Evolutionary conservation across 805 yeast species (phyloP).

Genomic region (Saturnispora saitoi): DNA sequence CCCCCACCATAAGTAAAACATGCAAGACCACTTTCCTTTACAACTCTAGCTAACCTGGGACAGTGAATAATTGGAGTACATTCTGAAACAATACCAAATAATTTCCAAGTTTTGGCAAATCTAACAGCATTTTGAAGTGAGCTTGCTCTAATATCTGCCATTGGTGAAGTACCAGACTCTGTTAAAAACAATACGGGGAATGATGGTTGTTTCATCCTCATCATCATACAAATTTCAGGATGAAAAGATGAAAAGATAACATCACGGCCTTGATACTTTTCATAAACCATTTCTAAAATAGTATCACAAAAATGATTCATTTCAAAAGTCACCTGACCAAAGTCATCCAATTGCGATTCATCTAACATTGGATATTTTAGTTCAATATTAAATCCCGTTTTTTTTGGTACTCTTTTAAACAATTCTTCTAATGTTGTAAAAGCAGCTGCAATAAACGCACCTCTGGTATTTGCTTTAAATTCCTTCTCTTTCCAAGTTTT

Average conservation of each 20-base stretch:
- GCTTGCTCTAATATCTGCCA: conserved; percentile 86
- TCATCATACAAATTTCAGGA: conserved; percentile 81
- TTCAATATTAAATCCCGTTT: conserved; percentile 90
- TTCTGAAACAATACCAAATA: conserved; percentile 86
- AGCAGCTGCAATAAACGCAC: conserved; percentile 81
- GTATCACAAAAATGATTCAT: conserved; percentile 86
- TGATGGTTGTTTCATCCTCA: conserved; percentile 86
- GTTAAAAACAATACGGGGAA: conserved; percentile 87
- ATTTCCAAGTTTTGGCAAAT: conserved; percentile 84
- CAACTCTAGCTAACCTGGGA: conserved; percentile 85
- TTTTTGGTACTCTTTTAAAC: conserved; percentile 69
- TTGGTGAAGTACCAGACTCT: conserved; percentile 73
- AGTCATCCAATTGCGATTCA: conserved; percentile 81
- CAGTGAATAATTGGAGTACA: conserved; percentile 80
- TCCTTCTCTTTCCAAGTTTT: conserved; percentile 79
- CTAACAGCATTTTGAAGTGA: conserved; percentile 86
- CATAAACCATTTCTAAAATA: conserved; percentile 70
- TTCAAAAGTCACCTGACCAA: conserved; percentile 78
- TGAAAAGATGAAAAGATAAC: conserved; percentile 88
- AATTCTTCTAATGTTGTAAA: conserved; percentile 84
- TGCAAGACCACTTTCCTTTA: conserved; percentile 82
- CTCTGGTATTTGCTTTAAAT: conserved; percentile 89
- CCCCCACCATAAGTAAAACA: conserved; percentile 85
- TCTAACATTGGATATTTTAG: conserved; percentile 93
- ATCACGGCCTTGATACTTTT: conserved; percentile 70